phyloP scores from a whole-genome alignment of 2,329 filamentous ascomycete genomes.

The Scytalidium sp. region DNA sequence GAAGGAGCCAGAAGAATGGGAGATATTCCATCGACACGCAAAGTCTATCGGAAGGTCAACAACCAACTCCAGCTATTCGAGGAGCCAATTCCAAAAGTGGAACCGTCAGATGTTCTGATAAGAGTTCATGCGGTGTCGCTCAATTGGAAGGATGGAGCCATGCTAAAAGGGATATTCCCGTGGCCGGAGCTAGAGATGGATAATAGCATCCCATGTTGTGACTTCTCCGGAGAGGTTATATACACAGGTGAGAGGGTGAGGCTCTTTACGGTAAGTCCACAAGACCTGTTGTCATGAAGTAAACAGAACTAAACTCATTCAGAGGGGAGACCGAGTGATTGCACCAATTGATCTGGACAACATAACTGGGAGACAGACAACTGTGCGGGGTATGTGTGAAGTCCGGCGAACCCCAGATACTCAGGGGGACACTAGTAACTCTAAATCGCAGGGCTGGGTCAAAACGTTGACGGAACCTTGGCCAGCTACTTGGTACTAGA shows the following conservation, averaged over 20 bases:
- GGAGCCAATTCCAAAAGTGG: constrained; percentile 24
- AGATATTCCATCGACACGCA: too few relatives aligned
- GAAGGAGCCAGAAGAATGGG: too few relatives aligned
- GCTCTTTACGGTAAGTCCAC: background rate
- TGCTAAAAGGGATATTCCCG: constrained; percentile 3
- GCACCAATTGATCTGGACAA: background rate
- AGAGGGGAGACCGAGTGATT: background rate
- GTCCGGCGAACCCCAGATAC: too few relatives aligned
- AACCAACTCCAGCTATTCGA: background rate
- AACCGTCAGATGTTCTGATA: constrained; percentile 38
- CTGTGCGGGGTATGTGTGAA: background rate
- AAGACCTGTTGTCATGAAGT: background rate
- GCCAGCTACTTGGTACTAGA: background rate
- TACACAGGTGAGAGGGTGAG: background rate
- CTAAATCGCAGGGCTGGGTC: background rate
- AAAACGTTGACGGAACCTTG: background rate
- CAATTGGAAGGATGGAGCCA: constrained; percentile 11
- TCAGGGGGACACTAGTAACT: too few relatives aligned
- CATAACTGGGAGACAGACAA: background rate
- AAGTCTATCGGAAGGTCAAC: background rate
- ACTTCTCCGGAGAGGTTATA: constrained; percentile 7
- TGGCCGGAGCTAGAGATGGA: constrained; percentile 1
- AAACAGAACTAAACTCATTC: background rate
- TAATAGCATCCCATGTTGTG: constrained; percentile 4
- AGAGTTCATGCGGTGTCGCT: constrained; percentile 9